Base-by-base conservation (phyloP, 192 early-diverging fungal species). In the Funneliformis mosseae region DNA sequence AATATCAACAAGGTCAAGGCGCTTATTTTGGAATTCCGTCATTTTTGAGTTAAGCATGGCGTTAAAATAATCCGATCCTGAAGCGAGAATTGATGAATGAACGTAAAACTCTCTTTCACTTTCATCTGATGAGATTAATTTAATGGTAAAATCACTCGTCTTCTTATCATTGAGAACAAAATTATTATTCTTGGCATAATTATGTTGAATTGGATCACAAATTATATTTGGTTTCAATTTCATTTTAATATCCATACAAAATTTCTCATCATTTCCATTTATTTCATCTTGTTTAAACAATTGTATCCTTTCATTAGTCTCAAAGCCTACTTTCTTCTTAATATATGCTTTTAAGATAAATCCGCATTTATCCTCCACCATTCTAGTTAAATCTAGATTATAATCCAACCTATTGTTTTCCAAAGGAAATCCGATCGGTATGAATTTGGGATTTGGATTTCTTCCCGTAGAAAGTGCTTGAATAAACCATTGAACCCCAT, bases 1-100 rank as follows among this genome's bases (percentile, higher is more conserved):
- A 41, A 70, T n/a, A 70, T 70, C 68, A 41, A 42, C 8, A 42
- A 70, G 68, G 21, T 8, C 9, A 38, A 70, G 21, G 9, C 18
- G 43, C 8, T 8, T 38, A n/a, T 42, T 39, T n/a, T 70, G 4
- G 41, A 39, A 70, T 70, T 70, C 68, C 2, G 9, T n/a, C 68
- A 70, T 70, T 43, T 70, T 42, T 41, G 68, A 70, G 12, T 70
- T 42, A 18, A 70, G 42, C 21, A 70, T 43, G 3, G 68, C 68
- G 8, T 39, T 10, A 10, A 70, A 70, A 70, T 70, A 70, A 42
- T 70, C 38, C 8, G 68, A 70, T 43, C 2, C 16, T 10, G 38
- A 41, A 3, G 16, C 14, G 21, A 70, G 38, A 70, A 70, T 39
- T 70, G 41, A 1, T 0, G 68, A 43, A 42, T 70, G 68, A 8